A percentile compares a stretch with the other conserved stretches of the same genome.
phyloP scores from a whole-genome alignment of 2,329 filamentous ascomycete species.

The Seiridium unicorne region DNA sequence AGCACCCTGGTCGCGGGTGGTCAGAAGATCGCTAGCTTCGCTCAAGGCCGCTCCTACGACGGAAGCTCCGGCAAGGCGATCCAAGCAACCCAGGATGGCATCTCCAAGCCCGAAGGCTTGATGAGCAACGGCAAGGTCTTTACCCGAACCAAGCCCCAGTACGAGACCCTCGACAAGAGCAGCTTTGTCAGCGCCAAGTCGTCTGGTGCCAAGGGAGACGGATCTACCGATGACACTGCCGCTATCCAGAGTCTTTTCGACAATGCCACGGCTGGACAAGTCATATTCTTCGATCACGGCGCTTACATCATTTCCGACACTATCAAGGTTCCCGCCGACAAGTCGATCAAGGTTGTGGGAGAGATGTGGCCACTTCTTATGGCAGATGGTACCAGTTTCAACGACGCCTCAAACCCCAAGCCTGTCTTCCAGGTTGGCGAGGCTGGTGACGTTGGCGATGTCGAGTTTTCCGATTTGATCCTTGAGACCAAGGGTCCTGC shows the following conservation, averaged over 20 bases:
- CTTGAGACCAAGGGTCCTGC: constrained; percentile 81
- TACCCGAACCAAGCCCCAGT: constrained; percentile 86
- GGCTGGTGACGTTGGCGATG: constrained; percentile 70
- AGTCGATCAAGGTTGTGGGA: constrained; percentile 82
- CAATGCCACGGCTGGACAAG: constrained; percentile 57
- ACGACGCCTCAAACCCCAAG: constrained; percentile 71
- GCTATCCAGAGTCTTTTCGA: constrained; percentile 80
- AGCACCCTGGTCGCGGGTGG: constrained; percentile 67
- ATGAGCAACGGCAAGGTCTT: constrained; percentile 68
- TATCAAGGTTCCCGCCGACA: constrained; percentile 60
- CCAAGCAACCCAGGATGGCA: constrained; percentile 56
- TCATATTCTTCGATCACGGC: constrained; percentile 76
- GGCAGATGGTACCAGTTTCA: constrained; percentile 72
- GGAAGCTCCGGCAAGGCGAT: constrained; percentile 47
- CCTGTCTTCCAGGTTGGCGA: constrained; percentile 85
- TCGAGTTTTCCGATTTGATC: constrained; percentile 87
- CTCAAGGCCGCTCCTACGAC: constrained; percentile 75
- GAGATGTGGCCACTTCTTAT: constrained; percentile 91
- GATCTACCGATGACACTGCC: constrained; percentile 79
- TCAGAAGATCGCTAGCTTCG: constrained; percentile 67
- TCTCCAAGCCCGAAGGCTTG: constrained; percentile 66
- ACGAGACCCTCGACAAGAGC: constrained; percentile 63
- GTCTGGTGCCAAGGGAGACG: constrained; percentile 83
- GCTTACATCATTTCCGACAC: constrained; percentile 70
- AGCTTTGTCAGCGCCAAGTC: constrained; percentile 82